A percentile compares a stretch with the other conserved stretches of the same genome.
Evolutionary conservation across 2,329 filamentous ascomycete species (phyloP).

Genomic region (Dactylellina drechsleri): DNA sequence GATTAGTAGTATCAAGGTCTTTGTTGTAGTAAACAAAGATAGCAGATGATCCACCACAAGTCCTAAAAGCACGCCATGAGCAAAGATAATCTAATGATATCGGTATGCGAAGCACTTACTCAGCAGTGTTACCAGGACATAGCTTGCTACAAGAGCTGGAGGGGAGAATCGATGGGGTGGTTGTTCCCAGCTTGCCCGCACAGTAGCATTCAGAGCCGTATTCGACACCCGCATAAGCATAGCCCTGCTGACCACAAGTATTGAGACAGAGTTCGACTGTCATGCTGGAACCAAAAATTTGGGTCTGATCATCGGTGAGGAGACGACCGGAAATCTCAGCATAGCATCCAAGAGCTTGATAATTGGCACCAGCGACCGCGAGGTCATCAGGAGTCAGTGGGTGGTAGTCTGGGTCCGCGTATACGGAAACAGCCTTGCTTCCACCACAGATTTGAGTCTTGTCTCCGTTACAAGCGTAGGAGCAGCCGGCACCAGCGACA

Average conservation of each 20-base stretch:
- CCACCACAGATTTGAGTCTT: conserved; percentile 38
- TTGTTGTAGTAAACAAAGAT: conserved; percentile 48
- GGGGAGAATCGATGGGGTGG: too few species aligned
- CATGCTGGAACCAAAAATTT: conserved; percentile 37
- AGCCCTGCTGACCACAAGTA: conserved; percentile 40
- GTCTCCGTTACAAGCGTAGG: conserved; percentile 39
- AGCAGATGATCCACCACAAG: conserved; percentile 32
- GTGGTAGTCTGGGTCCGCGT: conserved; percentile 34
- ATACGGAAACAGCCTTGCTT: conserved; percentile 41
- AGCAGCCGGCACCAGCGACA: conserved; percentile 18
- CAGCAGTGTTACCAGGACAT: conserved; percentile 36
- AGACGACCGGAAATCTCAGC: conserved; percentile 30
- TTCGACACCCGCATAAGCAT: conserved; percentile 50
- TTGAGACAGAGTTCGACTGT: conserved; percentile 48
- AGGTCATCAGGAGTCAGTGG: conserved; percentile 31
- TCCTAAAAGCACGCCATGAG: conserved; percentile 1
- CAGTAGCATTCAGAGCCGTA: conserved; percentile 47
- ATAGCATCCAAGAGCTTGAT: conserved; percentile 43
- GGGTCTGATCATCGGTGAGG: conserved; percentile 42
- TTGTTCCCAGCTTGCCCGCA: conserved; percentile 19
- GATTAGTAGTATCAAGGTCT: conserved; percentile 42
- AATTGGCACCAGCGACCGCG: conserved; percentile 29
- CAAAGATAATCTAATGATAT: too few species aligned
- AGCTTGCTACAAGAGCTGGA: too few species aligned
- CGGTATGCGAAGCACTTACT: conserved; percentile 16